Evolutionary conservation across 1,284 basidiomycete species (phyloP).

Genomic region (Paramarasmius palmivorus): DNA sequence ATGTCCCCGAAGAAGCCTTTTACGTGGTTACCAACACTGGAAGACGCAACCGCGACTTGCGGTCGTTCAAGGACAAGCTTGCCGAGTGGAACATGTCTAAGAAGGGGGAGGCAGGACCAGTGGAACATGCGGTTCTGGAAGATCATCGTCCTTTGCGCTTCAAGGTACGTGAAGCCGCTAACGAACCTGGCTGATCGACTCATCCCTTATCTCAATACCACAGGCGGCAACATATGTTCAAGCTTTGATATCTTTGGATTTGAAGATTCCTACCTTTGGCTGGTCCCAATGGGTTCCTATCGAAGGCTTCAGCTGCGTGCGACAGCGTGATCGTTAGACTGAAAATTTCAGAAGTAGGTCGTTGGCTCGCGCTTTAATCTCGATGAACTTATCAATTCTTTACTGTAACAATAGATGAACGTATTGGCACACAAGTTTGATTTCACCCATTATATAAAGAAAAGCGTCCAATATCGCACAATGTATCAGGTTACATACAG

Average conservation of each 20-base stretch:
- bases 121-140: constrained; percentile 83
- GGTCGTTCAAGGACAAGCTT: constrained; percentile 74
- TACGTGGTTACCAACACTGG: constrained; percentile 98
- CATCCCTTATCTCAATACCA: constrained; percentile 57
- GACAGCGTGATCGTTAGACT: no score
- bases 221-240: constrained; percentile 81
- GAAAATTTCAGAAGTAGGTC: no score
- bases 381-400: no score
- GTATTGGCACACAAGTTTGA: no score
- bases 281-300: constrained; percentile 77
- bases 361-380: no score
- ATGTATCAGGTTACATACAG: no score
- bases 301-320: constrained; percentile 73
- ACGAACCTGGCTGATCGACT: neutral
- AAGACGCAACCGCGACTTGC: constrained; percentile 77
- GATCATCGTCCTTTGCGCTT: constrained; percentile 87
- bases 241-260: constrained; percentile 71
- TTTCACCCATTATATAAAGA: no score
- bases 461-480: no score
- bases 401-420: no score
- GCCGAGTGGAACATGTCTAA: constrained; percentile 73
- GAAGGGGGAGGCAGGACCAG: constrained; percentile 53
- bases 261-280: constrained; percentile 79
- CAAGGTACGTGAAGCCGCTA: constrained; percentile 57
- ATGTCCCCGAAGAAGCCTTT: constrained; percentile 77